Evolutionary conservation across 768 basidiomycete species (phyloP).

Genomic region (Kwoniella shandongensis): DNA sequence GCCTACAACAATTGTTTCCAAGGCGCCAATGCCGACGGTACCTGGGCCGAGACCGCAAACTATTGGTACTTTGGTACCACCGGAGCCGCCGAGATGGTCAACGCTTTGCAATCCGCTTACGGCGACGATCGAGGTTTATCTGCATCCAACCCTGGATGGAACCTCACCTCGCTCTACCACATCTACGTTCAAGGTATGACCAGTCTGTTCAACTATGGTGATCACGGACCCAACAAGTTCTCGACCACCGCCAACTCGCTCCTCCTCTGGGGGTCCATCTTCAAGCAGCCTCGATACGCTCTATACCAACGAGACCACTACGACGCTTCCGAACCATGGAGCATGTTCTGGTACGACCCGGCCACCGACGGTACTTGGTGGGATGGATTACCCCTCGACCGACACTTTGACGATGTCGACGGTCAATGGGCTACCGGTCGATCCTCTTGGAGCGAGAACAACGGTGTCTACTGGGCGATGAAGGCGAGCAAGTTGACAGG

Average conservation of each 20-base stretch:
- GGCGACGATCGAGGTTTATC: conserved; percentile 78
- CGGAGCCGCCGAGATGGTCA: conserved; percentile 82
- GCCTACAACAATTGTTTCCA: conserved; percentile 73
- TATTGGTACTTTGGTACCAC: conserved; percentile 76
- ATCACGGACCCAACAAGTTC: conserved; percentile 91
- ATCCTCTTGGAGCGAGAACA: conserved; percentile 83
- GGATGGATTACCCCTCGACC: conserved; percentile 78
- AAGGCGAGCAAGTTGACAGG: conserved; percentile 78
- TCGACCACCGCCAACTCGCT: conserved; percentile 88
- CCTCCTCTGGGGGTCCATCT: conserved; percentile 71
- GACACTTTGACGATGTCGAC: conserved; percentile 68
- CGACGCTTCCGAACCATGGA: conserved; percentile 75
- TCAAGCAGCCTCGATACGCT: conserved; percentile 68
- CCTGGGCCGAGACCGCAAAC: conserved; percentile 90
- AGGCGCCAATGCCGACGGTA: conserved; percentile 66
- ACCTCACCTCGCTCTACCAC: conserved; percentile 77
- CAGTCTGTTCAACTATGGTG: conserved; percentile 60
- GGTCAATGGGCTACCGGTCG: conserved; percentile 92
- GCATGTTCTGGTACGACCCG: conserved; percentile 90
- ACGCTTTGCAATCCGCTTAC: conserved; percentile 77
- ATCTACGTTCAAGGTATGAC: conserved; percentile 83
- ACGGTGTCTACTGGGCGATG: conserved; percentile 80
- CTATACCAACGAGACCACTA: conserved; percentile 88
- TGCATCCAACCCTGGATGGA: conserved; percentile 67
- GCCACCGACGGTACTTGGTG: conserved; percentile 83